Conservation (phyloP, 345 rosid species). For the Hibiscus syriacus region DNA sequence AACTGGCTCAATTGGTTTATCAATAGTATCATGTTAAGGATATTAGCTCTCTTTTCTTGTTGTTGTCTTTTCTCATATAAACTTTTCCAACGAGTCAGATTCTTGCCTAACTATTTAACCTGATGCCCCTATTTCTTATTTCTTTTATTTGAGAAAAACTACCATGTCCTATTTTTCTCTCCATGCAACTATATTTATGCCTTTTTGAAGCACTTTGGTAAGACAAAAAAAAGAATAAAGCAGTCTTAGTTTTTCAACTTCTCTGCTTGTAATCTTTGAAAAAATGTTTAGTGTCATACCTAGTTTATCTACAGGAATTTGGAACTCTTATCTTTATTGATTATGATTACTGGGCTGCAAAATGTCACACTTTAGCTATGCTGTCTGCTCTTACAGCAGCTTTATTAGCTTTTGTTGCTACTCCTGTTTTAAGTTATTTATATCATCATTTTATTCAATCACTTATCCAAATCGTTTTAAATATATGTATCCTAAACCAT, state of each 20-base stretch:
- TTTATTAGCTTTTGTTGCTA: neutral
- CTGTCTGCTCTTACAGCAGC: neutral
- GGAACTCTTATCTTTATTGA: neutral
- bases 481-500: too few relatives aligned
- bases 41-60: neutral
- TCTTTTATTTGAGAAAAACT: neutral
- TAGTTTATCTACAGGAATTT: neutral
- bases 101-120: neutral
- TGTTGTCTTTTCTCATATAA: neutral
- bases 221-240: neutral
- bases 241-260: neutral
- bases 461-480: too few relatives aligned
- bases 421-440: neutral
- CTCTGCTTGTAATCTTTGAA: neutral
- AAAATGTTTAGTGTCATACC: neutral
- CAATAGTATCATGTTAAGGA: neutral
- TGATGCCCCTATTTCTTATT: neutral
- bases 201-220: neutral
- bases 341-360: neutral
- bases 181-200: neutral
- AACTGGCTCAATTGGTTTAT: neutral
- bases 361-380: neutral
- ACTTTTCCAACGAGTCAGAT: neutral
- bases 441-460: neutral
- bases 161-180: neutral